Conservation (phyloP, 73 alveolate species). For the Stentor roeselii region DNA sequence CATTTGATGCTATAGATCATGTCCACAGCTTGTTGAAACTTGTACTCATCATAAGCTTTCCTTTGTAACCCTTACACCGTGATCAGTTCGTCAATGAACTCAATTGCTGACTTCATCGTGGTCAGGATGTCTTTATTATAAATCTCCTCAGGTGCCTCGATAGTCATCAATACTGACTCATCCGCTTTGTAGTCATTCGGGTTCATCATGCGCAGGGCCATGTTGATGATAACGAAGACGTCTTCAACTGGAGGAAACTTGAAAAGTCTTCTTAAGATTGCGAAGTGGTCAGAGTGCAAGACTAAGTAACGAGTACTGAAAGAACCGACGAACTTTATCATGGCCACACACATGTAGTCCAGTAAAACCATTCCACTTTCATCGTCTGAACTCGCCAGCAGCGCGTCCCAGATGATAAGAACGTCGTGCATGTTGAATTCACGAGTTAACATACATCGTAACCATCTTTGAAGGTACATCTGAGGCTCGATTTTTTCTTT, state of each 20-base stretch:
- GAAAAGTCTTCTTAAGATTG: neutral
- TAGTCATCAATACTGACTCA: neutral
- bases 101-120: neutral
- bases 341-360: conserved; percentile 60
- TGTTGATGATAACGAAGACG: neutral
- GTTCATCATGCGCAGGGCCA: neutral
- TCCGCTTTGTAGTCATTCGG: neutral
- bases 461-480: conserved; percentile 19
- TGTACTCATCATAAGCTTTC: neutral
- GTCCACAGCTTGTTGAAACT: conserved; percentile 10
- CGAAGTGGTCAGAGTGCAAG: conserved; percentile 5
- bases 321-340: conserved; percentile 34
- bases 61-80: neutral
- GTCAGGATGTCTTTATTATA: neutral
- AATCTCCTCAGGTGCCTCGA: neutral
- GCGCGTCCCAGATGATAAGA: conserved; percentile 24
- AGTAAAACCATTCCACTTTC: conserved; percentile 29
- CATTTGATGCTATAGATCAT: neutral
- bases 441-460: conserved; percentile 20
- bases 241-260: conserved; percentile 31
- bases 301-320: conserved; percentile 4
- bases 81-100: neutral
- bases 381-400: neutral
- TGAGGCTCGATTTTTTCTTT: conserved; percentile 19
- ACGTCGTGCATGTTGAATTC: neutral